These are phyloP conservation scores for Bombardia bombarda DNA, from an alignment of 495 filamentous ascomycete species.

Conservation along the genomic window DNA sequence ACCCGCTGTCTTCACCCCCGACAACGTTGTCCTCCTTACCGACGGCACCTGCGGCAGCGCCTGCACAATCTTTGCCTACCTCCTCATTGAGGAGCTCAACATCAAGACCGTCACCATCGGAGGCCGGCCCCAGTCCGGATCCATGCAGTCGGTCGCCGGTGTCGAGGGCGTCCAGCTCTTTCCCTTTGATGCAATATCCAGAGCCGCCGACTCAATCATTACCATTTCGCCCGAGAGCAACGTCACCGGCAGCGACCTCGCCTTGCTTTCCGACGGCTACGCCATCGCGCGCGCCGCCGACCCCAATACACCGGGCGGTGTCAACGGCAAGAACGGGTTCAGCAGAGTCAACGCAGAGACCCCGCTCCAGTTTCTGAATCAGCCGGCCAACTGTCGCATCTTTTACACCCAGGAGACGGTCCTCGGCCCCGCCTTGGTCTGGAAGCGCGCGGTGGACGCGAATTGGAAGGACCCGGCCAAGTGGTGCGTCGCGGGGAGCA, in stretches of 20 bases:
- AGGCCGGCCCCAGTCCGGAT: conserved; percentile 42
- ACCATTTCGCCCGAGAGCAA: conserved; percentile 6
- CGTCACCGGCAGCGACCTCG: conserved; percentile 11
- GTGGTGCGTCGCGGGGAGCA: conserved; percentile 15
- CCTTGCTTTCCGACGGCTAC: conserved; percentile 11
- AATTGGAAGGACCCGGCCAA: conserved; percentile 56
- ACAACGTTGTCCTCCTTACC: conserved; percentile 18
- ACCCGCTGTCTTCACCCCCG: conserved; percentile 11
- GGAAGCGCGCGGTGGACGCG: conserved; percentile 45
- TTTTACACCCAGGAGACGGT: conserved; percentile 44
- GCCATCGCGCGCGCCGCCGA: conserved; percentile 13
- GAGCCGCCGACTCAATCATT: conserved; percentile 6
- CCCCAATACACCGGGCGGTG: conserved; percentile 10
- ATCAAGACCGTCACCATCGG: conserved; percentile 49
- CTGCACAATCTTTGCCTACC: conserved; percentile 51
- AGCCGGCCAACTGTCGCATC: conserved; percentile 46
- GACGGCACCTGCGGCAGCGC: conserved; percentile 57
- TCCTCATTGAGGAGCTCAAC: conserved; percentile 47
- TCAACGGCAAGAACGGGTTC: conserved; percentile 33
- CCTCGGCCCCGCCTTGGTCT: conserved; percentile 31
- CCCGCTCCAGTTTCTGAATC: conserved; percentile 46
- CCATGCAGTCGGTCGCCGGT: conserved; percentile 53
- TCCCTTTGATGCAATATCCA: conserved; percentile 11
- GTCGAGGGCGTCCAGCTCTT: conserved; percentile 42
- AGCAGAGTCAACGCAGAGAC: conserved; percentile 17